Conservation (phyloP, 805 yeast species). For the Myxozyma nipponensis region DNA sequence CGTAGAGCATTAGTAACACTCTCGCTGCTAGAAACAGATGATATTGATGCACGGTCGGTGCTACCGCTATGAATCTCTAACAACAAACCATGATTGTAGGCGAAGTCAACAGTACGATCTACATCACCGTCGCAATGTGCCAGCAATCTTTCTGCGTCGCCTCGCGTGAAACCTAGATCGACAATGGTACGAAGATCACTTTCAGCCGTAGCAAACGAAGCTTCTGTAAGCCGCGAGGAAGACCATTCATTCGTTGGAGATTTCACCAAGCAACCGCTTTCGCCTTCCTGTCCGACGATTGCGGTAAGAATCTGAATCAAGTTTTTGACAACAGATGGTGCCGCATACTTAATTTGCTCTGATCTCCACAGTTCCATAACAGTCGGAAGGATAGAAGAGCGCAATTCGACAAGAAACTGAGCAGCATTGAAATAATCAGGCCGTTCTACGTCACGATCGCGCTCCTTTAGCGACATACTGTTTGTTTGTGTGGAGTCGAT, state of each 20-base stretch:
- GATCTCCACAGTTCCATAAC: constrained; percentile 23
- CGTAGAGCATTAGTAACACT: not conserved
- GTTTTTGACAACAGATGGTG: constrained; percentile 15
- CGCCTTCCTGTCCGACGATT: constrained; percentile 23
- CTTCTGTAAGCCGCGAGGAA: constrained; percentile 10
- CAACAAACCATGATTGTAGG: not conserved
- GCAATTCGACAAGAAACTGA: constrained; percentile 36
- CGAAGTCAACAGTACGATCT: not conserved
- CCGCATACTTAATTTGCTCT: constrained; percentile 1
- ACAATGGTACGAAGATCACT: constrained; percentile 29
- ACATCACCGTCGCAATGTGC: not conserved
- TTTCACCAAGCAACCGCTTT: constrained; percentile 8
- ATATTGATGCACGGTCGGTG: not conserved
- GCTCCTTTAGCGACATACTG: constrained; percentile 28
- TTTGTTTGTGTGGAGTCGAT: constrained; percentile 33
- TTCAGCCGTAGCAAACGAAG: constrained; percentile 31
- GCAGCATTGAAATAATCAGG: constrained; percentile 32
- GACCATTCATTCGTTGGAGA: constrained; percentile 12
- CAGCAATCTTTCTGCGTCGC: constrained; percentile 8
- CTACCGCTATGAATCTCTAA: too few species aligned
- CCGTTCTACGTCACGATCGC: constrained; percentile 19
- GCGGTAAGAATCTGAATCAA: constrained; percentile 15
- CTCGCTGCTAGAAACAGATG: too few species aligned
- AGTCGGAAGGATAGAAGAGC: constrained; percentile 28
- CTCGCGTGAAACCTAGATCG: constrained; percentile 24